Evolutionary conservation across 345 rosid species (phyloP).

Genomic region (Balakata baccata): DNA sequence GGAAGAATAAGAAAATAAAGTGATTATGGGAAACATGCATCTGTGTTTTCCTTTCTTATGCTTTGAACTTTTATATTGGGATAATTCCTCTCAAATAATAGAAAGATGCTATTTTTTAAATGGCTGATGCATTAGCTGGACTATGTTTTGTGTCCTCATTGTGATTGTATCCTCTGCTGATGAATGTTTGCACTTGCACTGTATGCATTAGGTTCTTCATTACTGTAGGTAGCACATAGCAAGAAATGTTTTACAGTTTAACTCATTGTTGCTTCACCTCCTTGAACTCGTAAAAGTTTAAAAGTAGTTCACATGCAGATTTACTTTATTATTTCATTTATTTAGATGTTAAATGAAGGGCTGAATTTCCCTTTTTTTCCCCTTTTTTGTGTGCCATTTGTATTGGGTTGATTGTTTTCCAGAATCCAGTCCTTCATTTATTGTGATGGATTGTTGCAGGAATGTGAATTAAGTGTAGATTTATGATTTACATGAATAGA

Average conservation of each 20-base stretch:
- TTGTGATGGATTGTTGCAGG: background rate
- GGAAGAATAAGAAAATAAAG: background rate
- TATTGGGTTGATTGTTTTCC: background rate
- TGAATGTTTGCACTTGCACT: background rate
- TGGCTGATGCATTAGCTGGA: background rate
- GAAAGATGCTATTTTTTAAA: background rate
- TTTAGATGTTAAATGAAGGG: background rate
- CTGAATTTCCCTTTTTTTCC: background rate
- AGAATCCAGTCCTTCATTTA: background rate
- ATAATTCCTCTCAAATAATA: background rate
- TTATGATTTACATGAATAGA: background rate
- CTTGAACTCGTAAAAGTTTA: background rate
- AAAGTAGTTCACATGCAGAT: too few relatives aligned
- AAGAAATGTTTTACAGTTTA: background rate
- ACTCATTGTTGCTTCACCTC: background rate
- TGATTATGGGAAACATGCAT: too few relatives aligned
- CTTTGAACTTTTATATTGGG: background rate
- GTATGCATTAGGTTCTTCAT: background rate
- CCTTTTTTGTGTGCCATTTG: background rate
- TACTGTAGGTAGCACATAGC: background rate
- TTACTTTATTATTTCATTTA: too few relatives aligned
- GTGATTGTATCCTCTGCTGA: background rate
- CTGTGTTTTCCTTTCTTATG: background rate
- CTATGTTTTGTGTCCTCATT: background rate
- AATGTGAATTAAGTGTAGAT: background rate